A percentile compares a stretch with the other conserved stretches of the same genome.
Evolutionary conservation across 805 yeast species (phyloP).

Genomic region (Ogataea nakhonphanomensis): DNA sequence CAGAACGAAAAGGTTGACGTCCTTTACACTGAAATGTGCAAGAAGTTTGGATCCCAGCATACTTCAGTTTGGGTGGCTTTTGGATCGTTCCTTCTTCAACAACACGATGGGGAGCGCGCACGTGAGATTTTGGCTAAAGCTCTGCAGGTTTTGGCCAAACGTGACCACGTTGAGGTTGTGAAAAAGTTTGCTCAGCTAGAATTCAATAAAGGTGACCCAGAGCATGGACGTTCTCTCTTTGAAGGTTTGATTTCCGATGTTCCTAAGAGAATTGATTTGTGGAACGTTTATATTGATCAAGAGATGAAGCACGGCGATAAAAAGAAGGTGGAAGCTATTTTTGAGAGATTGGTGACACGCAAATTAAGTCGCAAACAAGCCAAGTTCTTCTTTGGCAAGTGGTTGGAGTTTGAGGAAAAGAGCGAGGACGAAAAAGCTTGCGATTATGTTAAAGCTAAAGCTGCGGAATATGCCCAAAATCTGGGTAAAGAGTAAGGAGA

Average conservation of each 20-base stretch:
- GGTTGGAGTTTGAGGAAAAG: conserved; percentile 79
- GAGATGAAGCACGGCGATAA: conserved; percentile 73
- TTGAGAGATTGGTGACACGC: conserved; percentile 70
- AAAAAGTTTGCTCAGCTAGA: conserved; percentile 88
- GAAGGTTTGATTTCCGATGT: conserved; percentile 90
- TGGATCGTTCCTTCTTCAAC: conserved; percentile 71
- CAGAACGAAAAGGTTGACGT: conserved; percentile 67
- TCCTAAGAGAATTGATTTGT: conserved; percentile 86
- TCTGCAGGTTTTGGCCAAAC: conserved; percentile 64
- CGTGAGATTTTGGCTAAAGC: conserved; percentile 75
- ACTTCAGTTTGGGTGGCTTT: conserved; percentile 77
- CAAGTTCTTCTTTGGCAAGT: conserved; percentile 88
- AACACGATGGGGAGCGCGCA: conserved; percentile 54
- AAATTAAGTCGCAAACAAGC: conserved; percentile 86
- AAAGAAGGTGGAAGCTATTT: conserved; percentile 68
- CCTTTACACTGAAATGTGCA: conserved; percentile 62
- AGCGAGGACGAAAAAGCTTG: conserved; percentile 63
- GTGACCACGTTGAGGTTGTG: conserved; percentile 74
- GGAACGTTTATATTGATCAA: conserved; percentile 95
- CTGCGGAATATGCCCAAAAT: conserved; percentile 58
- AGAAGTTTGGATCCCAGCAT: conserved; percentile 71
- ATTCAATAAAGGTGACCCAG: conserved; percentile 82
- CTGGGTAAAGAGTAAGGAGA: conserved; percentile 17
- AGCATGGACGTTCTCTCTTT: conserved; percentile 90
- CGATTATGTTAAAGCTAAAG: conserved; percentile 87